Conservation (phyloP, 148 eudicot species). For the Camellia lanceoleosa region DNA sequence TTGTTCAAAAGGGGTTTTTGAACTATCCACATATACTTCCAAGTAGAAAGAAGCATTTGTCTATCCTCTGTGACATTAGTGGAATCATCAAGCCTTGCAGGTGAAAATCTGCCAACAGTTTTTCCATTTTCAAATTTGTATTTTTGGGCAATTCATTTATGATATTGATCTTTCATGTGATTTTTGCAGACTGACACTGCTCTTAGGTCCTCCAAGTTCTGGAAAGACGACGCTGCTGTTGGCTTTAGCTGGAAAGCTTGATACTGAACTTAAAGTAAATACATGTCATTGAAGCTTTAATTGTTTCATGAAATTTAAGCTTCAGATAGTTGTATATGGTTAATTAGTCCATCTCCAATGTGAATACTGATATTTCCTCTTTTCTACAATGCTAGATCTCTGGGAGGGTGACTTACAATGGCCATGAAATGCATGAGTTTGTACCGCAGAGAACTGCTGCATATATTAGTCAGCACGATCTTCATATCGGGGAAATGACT, state of each 20-base stretch:
- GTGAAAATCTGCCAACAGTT: slow-evolving; percentile 14
- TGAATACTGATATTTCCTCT: background rate
- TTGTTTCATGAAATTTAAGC: background rate
- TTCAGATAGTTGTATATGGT: too few relatives aligned
- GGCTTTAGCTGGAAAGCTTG: slow-evolving; percentile 65
- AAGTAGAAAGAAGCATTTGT: slow-evolving; percentile 38
- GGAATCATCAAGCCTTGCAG: slow-evolving; percentile 66
- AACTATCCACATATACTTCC: slow-evolving; percentile 37
- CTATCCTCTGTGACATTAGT: slow-evolving; percentile 50
- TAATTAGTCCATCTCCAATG: background rate
- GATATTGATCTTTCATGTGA: background rate
- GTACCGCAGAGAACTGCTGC: slow-evolving; percentile 85
- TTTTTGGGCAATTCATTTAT: background rate
- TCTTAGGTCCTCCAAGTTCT: slow-evolving; percentile 75
- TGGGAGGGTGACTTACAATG: slow-evolving; percentile 69
- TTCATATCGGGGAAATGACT: slow-evolving; percentile 74
- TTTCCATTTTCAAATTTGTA: background rate
- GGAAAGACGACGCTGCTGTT: slow-evolving; percentile 69
- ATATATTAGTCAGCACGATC: slow-evolving; percentile 78
- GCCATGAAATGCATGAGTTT: slow-evolving; percentile 68
- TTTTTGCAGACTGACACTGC: slow-evolving; percentile 57
- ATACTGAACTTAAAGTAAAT: slow-evolving; percentile 38
- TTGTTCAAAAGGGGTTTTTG: slow-evolving; percentile 27
- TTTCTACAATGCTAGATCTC: slow-evolving; percentile 28
- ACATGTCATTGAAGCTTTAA: background rate